Evolutionary conservation across 1,284 basidiomycete genomes (phyloP).

Genomic region (Malassezia psittaci): DNA sequence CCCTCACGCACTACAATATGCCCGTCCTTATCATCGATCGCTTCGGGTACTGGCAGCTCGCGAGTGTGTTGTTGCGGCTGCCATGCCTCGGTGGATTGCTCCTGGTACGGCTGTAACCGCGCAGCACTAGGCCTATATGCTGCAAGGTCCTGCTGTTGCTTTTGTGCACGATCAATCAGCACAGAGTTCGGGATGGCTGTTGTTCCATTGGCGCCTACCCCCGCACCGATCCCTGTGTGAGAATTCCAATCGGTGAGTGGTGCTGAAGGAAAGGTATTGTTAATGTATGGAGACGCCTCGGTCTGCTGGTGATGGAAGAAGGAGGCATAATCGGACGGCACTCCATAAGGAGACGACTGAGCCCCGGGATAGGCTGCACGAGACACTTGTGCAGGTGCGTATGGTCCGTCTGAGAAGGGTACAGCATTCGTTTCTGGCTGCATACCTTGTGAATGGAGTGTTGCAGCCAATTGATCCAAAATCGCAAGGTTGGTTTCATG

Average conservation of each 20-base stretch:
- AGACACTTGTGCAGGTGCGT: background rate
- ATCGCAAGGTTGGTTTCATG: conserved; percentile 2
- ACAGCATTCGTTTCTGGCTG: background rate
- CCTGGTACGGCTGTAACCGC: background rate
- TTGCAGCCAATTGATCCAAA: conserved; percentile 4
- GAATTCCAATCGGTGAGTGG: background rate
- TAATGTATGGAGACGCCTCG: background rate
- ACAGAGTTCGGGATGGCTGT: background rate
- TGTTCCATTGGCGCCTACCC: background rate
- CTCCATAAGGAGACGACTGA: background rate
- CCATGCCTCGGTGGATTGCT: background rate
- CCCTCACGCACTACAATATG: conserved; percentile 49
- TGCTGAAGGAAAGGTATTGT: background rate
- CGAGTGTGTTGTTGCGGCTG: background rate
- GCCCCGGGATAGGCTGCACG: background rate
- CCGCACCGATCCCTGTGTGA: background rate
- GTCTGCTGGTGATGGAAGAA: background rate
- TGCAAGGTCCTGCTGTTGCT: background rate
- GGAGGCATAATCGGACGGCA: background rate
- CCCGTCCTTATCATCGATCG: conserved; percentile 49
- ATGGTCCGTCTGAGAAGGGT: background rate
- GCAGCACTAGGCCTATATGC: conserved; percentile 1
- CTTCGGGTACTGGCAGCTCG: background rate
- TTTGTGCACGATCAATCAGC: background rate
- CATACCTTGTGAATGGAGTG: background rate